Conservation (phyloP, 23 red algal species). For the Cyanidium caldarium region DNA sequence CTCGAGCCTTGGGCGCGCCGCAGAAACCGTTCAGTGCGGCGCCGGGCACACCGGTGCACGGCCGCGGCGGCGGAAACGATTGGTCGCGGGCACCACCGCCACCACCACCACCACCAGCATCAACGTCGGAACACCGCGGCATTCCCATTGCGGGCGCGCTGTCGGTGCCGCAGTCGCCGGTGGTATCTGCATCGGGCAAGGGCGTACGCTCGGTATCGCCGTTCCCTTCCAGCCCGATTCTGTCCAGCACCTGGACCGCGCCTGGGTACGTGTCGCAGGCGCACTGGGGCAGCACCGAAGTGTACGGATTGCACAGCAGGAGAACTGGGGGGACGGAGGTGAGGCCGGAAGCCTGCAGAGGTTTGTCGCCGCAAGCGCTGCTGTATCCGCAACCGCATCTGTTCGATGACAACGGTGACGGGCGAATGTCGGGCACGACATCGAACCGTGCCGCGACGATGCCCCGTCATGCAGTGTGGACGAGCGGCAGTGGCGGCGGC, state of each 20-base stretch:
- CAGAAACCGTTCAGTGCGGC: slow-evolving; percentile 3
- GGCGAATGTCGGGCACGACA: too few species aligned
- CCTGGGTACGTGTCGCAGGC: not conserved
- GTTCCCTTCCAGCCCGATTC: not conserved
- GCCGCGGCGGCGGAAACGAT: too few species aligned
- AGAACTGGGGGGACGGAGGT: too few species aligned
- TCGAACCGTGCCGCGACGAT: too few species aligned
- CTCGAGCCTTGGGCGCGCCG: too few species aligned
- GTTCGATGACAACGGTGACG: too few species aligned
- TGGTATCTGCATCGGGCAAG: not conserved
- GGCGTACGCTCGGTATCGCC: not conserved
- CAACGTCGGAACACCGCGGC: not conserved
- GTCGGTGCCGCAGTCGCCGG: not conserved
- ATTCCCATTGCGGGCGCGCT: not conserved
- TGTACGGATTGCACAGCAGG: too few species aligned
- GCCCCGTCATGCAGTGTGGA: too few species aligned
- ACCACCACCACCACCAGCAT: not conserved
- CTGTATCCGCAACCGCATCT: too few species aligned
- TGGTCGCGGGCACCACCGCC: not conserved
- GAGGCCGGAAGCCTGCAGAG: too few species aligned
- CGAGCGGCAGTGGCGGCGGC: too few species aligned
- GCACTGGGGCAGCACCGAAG: not conserved
- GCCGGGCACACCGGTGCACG: not conserved
- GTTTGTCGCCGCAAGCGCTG: too few species aligned
- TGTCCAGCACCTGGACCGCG: not conserved